Evolutionary conservation across 208 protist genomes (phyloP).

Genomic region (Leishmania mexicana): DNA sequence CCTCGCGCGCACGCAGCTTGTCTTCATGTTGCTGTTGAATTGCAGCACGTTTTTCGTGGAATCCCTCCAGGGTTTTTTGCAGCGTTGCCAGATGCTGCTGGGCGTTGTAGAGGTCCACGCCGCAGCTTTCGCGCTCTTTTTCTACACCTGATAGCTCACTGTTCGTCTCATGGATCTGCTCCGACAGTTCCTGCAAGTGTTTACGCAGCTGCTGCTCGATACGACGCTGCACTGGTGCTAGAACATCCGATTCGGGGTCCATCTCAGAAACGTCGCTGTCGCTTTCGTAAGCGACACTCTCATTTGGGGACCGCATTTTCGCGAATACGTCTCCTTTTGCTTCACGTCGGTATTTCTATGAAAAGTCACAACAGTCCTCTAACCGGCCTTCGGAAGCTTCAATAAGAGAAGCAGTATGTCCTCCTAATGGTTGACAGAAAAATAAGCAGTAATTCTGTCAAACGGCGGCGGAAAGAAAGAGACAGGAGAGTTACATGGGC

Average conservation of each 20-base stretch:
- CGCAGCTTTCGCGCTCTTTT: constrained; percentile 88
- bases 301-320: constrained; percentile 34
- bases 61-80: constrained; percentile 92
- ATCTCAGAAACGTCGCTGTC: constrained; percentile 89
- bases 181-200: constrained; percentile 85
- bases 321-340: not conserved
- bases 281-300: constrained; percentile 66
- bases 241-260: constrained; percentile 81
- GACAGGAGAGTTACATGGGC: not conserved
- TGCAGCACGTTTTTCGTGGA: constrained; percentile 82
- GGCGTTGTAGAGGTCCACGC: constrained; percentile 95
- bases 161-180: constrained; percentile 86
- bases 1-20: constrained; percentile 66
- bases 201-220: constrained; percentile 90
- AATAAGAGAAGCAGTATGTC: not conserved
- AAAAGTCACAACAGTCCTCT: not conserved
- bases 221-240: constrained; percentile 86
- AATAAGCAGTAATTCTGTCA: not conserved
- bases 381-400: not conserved
- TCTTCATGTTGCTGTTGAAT: constrained; percentile 86
- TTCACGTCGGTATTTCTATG: not conserved
- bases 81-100: constrained; percentile 95
- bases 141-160: constrained; percentile 78
- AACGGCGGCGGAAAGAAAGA: too few species aligned
- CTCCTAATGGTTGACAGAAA: not conserved